Base-by-base conservation (phyloP, 2,329 filamentous ascomycete genomes). In the Colletotrichum kahawae region DNA sequence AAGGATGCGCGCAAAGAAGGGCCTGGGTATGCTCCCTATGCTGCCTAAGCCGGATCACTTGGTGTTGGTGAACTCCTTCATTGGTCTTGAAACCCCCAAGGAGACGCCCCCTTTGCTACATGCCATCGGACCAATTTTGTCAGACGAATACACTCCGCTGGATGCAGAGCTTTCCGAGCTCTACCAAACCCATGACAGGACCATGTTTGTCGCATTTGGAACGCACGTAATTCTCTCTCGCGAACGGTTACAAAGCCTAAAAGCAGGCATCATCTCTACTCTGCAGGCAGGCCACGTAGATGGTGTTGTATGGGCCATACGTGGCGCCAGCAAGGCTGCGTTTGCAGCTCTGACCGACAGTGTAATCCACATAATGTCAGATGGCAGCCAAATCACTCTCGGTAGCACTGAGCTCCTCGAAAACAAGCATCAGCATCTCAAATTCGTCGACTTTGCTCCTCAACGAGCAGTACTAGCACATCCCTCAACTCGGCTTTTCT, bases 51-150 rank as follows among this genome's bases (percentile, higher is more conserved):
- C 86, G 0, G 80, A 86, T 71, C 83, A 86, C 67, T 82, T 88
- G 5, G 76, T 85, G 4, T 78, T 87, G 8, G 83, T 87, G 24
- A 87, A 87, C 63, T 86, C 85, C 0, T 87, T 87, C 77, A 85
- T 83, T 71, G 85, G 85, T 0, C 79, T 87, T 8, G 86, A 88
- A 64, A 79, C 82, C 1, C 84, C 86, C 0, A 83, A 83, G 36
- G 85, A 87, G 70, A 71, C 87, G 2, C 86, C 86, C 1, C 86
- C 86, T 1, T 78, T 83, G 3, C 80, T 83, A 27, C 79, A 81
- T 4, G 75, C 83, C 2, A 81, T 87, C 9, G 86, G 86, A 1
- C 86, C 86, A 5, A 81, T 87, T 4, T 78, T 87, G 12, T 73
- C 80, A 2, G 83, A 85, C 33, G 73, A 78, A n/a, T 86, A 82